Evolutionary conservation across 2,329 filamentous ascomycete species (phyloP).

Genomic region (Neopestalotiopsis rosae): DNA sequence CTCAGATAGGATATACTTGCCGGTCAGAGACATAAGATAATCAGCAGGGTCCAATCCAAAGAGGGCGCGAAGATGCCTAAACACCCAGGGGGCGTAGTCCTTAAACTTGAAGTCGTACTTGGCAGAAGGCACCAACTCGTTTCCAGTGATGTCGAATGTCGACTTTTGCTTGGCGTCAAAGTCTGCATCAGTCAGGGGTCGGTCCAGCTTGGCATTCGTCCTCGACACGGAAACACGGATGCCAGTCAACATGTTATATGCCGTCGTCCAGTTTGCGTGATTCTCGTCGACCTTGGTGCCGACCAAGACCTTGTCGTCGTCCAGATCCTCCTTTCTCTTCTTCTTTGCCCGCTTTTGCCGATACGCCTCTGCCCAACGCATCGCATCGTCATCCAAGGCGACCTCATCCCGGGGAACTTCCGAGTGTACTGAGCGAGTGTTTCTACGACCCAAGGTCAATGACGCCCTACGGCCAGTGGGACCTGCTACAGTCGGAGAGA

Average conservation of each 20-base stretch:
- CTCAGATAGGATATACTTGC: slow-evolving; percentile 98
- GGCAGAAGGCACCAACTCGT: slow-evolving; percentile 94
- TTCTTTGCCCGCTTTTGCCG: slow-evolving; percentile 90
- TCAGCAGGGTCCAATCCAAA: slow-evolving; percentile 96
- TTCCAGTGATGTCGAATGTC: slow-evolving; percentile 97
- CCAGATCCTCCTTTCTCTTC: slow-evolving; percentile 82
- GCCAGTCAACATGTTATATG: slow-evolving; percentile 99
- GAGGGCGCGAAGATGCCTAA: slow-evolving; percentile 84
- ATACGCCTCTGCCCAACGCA: slow-evolving; percentile 91
- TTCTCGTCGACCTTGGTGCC: slow-evolving; percentile 98
- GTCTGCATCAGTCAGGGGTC: slow-evolving; percentile 86
- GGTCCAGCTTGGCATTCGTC: slow-evolving; percentile 95
- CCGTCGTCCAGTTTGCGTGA: slow-evolving; percentile 96
- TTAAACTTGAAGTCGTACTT: slow-evolving; percentile 99
- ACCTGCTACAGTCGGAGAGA: slow-evolving; percentile 70
- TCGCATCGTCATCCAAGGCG: slow-evolving; percentile 85
- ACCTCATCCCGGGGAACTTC: slow-evolving; percentile 85
- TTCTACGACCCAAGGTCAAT: slow-evolving; percentile 79
- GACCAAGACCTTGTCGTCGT: slow-evolving; percentile 92
- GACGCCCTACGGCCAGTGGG: slow-evolving; percentile 75
- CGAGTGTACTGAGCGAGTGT: slow-evolving; percentile 84
- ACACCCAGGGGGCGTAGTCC: slow-evolving; percentile 99
- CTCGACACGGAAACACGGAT: slow-evolving; percentile 96
- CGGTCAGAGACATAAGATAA: slow-evolving; percentile 96
- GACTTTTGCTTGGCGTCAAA: slow-evolving; percentile 97